Base-by-base conservation (phyloP, 345 rosid species). In the Populus davidiana region DNA sequence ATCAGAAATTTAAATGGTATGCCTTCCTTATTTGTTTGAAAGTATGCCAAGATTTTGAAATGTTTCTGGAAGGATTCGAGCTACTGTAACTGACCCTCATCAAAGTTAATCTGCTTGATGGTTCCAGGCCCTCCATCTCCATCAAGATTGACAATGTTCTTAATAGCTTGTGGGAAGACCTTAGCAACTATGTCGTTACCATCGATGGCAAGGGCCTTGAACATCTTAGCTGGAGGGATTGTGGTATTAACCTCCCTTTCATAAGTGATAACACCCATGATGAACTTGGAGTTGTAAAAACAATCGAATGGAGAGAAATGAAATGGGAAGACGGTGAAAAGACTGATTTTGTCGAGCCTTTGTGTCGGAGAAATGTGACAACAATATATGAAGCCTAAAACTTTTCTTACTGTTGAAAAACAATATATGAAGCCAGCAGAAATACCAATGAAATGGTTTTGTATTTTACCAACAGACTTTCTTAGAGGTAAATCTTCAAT, bases 61-160 rank as follows among this genome's bases (percentile, higher is more conserved):
- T 38, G 39, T 38, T 38, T 5, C 39, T 5, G 8, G 39, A 5
- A 38, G 39, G 8, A 38, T 38, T 38, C 39, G 8, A 38, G 39
- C 39, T 0, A 5, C 5, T 59, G 64, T 16, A 21, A 61, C 25
- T 61, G 8, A 52, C 77, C 52, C 61, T 83, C 81, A 5, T 71
- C 75, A 41, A 86, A 83, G 33, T 77, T 79, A 49, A 81, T 63
- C 73, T 67, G 77, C 72, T 77, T 81, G 56, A 81, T 77, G 62
- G 78, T 83, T 35, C 88, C 85, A 17, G 85, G 73, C 52, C 83
- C 85, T 74, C 88, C 86, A 20, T 83, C 76, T 23, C 91, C 90
- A 71, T 85, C 71, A 9, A 85, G 6, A 20, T 49, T 21, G 20
- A 78, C 84, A 13, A 62, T 23, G 6, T 71, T 82, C 71, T 67